These are phyloP conservation scores for Phytophthora pistaciae DNA, from an alignment of 352 stramenopile genomes.

Conservation along the genomic window DNA sequence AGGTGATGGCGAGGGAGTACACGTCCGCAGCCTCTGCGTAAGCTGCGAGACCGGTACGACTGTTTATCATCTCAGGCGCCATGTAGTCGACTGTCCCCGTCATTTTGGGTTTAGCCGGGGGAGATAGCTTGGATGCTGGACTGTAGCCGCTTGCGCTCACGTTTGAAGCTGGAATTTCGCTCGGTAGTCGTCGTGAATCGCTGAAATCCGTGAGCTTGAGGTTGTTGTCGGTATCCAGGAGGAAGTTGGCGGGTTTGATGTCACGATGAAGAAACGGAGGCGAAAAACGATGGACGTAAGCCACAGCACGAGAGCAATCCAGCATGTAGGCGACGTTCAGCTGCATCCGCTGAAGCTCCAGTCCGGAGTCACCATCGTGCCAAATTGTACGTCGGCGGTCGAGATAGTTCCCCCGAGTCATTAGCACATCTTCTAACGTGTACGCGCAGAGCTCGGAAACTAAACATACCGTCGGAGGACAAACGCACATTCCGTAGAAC, in stretches of 20 bases:
- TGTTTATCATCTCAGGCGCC: conserved; percentile 72
- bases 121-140: neutral
- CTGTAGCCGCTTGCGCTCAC: neutral
- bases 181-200: conserved; percentile 48
- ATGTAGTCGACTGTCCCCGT: conserved; percentile 77
- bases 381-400: neutral
- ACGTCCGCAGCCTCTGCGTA: conserved; percentile 74
- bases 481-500: conserved; percentile 68
- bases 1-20: conserved; percentile 72
- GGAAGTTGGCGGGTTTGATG: conserved; percentile 67
- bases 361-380: neutral
- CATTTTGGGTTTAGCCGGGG: conserved; percentile 41
- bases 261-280: conserved; percentile 67
- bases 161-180: conserved; percentile 9
- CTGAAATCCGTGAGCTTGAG: conserved; percentile 72
- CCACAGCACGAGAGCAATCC: conserved; percentile 57
- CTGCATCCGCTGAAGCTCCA: conserved; percentile 36
- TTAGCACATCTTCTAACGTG: conserved; percentile 50
- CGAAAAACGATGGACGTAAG: conserved; percentile 70
- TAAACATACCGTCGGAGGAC: conserved; percentile 59
- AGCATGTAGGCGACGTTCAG: conserved; percentile 64
- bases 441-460: conserved; percentile 55
- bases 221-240: conserved; percentile 47
- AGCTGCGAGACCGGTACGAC: conserved; percentile 42
- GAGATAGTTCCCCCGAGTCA: neutral